Conservation (phyloP, 352 stramenopile species). For the Phytophthora tentaculata region DNA sequence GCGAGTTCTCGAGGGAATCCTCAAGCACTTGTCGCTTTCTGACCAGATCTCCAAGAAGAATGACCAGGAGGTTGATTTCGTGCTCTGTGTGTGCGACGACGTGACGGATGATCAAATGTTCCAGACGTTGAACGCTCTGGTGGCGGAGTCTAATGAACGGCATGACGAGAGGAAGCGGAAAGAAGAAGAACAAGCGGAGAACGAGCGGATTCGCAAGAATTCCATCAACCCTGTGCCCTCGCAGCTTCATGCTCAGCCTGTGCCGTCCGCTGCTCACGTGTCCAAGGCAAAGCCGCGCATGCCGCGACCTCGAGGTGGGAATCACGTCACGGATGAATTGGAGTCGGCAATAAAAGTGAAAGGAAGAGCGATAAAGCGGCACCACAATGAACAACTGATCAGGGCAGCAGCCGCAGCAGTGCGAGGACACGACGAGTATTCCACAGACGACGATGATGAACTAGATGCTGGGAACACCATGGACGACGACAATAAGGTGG, state of each 20-base stretch:
- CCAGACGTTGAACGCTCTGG: constrained; percentile 81
- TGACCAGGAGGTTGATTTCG: constrained; percentile 85
- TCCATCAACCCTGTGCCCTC: constrained; percentile 22
- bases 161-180: constrained; percentile 59
- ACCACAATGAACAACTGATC: constrained; percentile 24
- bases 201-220: constrained; percentile 40
- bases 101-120: constrained; percentile 92
- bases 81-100: constrained; percentile 90
- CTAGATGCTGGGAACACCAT: constrained; percentile 43
- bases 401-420: constrained; percentile 30
- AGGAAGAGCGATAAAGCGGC: constrained; percentile 16
- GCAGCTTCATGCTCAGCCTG: constrained; percentile 33
- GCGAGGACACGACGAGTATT: constrained; percentile 41
- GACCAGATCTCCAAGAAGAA: constrained; percentile 72
- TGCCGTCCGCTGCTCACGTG: constrained; percentile 41
- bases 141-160: constrained; percentile 76
- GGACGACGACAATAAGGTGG: constrained; percentile 84
- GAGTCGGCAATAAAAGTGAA: constrained; percentile 26
- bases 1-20: constrained; percentile 74
- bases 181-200: constrained; percentile 37
- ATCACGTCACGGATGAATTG: constrained; percentile 28
- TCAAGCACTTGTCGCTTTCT: constrained; percentile 74
- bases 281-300: constrained; percentile 47
- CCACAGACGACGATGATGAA: constrained; percentile 57
- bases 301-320: constrained; percentile 30